Conservation (phyloP, 176 grass and related monocot genomes). For the Eragrostis nindensis region DNA sequence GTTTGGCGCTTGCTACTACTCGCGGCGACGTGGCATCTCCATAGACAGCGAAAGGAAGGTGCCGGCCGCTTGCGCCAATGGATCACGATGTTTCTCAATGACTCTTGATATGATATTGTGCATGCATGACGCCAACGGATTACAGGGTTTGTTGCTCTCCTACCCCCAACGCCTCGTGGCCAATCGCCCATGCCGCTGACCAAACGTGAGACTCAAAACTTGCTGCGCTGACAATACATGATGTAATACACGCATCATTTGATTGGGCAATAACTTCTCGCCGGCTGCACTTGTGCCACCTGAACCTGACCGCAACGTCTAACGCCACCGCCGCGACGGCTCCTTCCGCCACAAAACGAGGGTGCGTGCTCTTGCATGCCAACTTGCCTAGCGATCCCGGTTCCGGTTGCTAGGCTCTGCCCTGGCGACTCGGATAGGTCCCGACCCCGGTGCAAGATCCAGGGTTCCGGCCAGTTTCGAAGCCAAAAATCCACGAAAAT, state of each 20-base stretch:
- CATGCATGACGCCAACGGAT: neutral
- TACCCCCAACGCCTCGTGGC: neutral
- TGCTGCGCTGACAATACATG: no score
- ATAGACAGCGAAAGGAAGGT: no score
- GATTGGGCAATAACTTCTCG: neutral
- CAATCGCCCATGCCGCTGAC: neutral
- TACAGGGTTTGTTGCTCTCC: neutral
- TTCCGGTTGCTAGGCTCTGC: no score
- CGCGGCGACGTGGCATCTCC: no score
- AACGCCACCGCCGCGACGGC: no score
- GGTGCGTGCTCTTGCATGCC: no score
- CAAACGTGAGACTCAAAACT: neutral
- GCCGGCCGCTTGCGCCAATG: neutral
- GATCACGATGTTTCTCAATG: neutral
- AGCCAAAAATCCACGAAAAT: no score
- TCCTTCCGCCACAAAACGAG: no score
- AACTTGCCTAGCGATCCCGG: no score
- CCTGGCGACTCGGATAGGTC: no score
- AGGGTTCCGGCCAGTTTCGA: no score
- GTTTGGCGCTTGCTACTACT: neutral
- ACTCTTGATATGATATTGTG: neutral
- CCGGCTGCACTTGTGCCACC: neutral
- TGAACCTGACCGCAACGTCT: neutral
- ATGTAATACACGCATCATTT: neutral
- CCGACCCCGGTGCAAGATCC: no score